Evolutionary conservation across 345 rosid species (phyloP).

Genomic region (Hirschfeldia incana): DNA sequence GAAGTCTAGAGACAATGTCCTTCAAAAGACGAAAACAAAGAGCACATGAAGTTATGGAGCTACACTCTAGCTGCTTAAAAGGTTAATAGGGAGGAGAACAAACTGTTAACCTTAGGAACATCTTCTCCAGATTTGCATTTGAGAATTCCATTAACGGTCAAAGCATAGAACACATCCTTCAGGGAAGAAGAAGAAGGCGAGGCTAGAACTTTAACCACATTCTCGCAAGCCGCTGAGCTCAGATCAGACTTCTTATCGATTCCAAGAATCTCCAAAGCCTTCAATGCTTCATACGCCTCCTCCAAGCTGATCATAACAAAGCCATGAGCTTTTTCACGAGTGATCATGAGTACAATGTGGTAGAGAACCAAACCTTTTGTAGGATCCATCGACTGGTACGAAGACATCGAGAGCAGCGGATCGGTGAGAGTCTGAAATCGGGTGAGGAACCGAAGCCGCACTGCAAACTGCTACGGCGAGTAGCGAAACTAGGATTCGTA

Average conservation of each 20-base stretch:
- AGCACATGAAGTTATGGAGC: background rate
- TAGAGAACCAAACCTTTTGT: constrained; percentile 49
- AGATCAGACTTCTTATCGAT: constrained; percentile 55
- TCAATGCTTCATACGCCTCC: constrained; percentile 77
- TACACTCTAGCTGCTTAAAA: background rate
- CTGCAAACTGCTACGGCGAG: constrained; percentile 51
- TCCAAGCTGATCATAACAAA: constrained; percentile 51
- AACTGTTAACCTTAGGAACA: constrained; percentile 53
- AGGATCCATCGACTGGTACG: constrained; percentile 58
- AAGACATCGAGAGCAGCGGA: constrained; percentile 87
- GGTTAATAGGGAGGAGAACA: background rate
- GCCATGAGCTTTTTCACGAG: constrained; percentile 3
- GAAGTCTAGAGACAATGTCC: constrained; percentile 65
- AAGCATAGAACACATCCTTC: constrained; percentile 69
- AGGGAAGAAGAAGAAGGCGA: constrained; percentile 62
- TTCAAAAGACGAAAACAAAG: constrained; percentile 34
- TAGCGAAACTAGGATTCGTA: constrained; percentile 45
- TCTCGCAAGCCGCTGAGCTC: constrained; percentile 49
- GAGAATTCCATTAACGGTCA: constrained; percentile 64
- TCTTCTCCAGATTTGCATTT: constrained; percentile 53
- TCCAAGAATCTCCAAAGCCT: constrained; percentile 75
- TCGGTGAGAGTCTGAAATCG: constrained; percentile 87
- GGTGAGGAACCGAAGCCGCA: constrained; percentile 61
- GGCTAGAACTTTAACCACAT: constrained; percentile 49
- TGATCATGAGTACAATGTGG: constrained; percentile 13